These are phyloP conservation scores for Acer saccharum DNA, from an alignment of 345 rosid species.

Conservation along the genomic window DNA sequence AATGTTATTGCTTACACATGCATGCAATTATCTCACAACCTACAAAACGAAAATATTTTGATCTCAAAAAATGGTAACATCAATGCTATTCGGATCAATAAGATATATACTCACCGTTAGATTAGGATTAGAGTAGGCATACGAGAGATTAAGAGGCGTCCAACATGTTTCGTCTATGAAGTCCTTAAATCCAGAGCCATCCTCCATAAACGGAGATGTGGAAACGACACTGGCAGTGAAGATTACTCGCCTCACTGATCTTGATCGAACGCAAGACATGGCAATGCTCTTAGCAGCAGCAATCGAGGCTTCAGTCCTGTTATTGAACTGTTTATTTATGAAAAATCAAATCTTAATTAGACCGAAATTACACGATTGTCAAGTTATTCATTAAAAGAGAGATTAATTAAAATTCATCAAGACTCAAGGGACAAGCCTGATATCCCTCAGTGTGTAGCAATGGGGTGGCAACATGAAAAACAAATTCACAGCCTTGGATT, in stretches of 20 bases:
- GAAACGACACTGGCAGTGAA: slow-evolving; percentile 1
- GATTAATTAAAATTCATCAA: background rate
- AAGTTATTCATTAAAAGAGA: background rate
- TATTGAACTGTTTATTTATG: background rate
- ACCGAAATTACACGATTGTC: background rate
- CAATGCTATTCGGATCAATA: background rate
- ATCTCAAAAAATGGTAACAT: too few relatives aligned
- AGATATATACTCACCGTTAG: background rate
- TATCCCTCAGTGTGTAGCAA: slow-evolving; percentile 1
- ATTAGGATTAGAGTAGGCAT: background rate
- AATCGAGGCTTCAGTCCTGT: background rate
- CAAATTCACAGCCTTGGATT: slow-evolving; percentile 31
- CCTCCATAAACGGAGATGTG: slow-evolving; percentile 3
- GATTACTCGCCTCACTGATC: slow-evolving; percentile 6
- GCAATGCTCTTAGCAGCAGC: slow-evolving; percentile 1
- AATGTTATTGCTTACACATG: too few relatives aligned
- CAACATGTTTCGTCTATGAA: background rate
- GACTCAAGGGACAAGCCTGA: slow-evolving; percentile 8
- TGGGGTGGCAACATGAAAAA: slow-evolving; percentile 39
- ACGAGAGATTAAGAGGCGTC: slow-evolving; percentile 2
- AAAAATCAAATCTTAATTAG: background rate
- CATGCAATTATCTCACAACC: background rate
- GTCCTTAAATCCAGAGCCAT: slow-evolving; percentile 7
- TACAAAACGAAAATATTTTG: too few relatives aligned
- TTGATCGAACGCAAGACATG: slow-evolving; percentile 5